phyloP scores from a whole-genome alignment of 805 yeast species.

The Kazachstania kunashirensis region DNA sequence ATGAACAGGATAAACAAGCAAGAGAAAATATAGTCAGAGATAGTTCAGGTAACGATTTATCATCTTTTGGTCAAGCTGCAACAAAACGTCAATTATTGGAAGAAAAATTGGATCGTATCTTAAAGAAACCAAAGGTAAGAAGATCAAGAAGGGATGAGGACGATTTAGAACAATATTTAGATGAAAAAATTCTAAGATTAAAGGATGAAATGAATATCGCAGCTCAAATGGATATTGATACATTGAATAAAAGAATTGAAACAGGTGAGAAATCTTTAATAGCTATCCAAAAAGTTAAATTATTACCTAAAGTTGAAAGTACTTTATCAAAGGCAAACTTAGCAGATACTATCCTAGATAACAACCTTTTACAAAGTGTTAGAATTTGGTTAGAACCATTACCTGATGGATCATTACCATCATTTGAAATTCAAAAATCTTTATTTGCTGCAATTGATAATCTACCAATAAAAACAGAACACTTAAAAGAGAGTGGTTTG shows the following conservation, averaged over 20 bases:
- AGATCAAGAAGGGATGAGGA: slow-evolving; percentile 74
- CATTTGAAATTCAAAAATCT: slow-evolving; percentile 88
- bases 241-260: slow-evolving; percentile 36
- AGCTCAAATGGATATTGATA: slow-evolving; percentile 63
- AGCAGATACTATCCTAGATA: slow-evolving; percentile 88
- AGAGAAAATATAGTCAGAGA: slow-evolving; percentile 2
- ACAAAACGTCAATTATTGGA: slow-evolving; percentile 70
- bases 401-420: slow-evolving; percentile 97
- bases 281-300: slow-evolving; percentile 57
- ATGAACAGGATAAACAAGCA: slow-evolving; percentile 17
- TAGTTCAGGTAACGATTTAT: slow-evolving; percentile 3
- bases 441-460: slow-evolving; percentile 62
- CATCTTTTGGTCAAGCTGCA: slow-evolving; percentile 10
- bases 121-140: slow-evolving; percentile 54
- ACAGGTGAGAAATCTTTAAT: slow-evolving; percentile 29
- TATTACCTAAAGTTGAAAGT: slow-evolving; percentile 70
- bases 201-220: slow-evolving; percentile 86
- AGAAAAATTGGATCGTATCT: slow-evolving; percentile 65
- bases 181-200: slow-evolving; percentile 71
- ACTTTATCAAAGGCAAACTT: slow-evolving; percentile 72
- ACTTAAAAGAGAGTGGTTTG: slow-evolving; percentile 84
- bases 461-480: slow-evolving; percentile 91
- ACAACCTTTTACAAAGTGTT: slow-evolving; percentile 84
- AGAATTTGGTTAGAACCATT: slow-evolving; percentile 96
- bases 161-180: slow-evolving; percentile 91